Conservation (phyloP, 139 green algal genomes). For the Pseudopediastrum boryanum region DNA sequence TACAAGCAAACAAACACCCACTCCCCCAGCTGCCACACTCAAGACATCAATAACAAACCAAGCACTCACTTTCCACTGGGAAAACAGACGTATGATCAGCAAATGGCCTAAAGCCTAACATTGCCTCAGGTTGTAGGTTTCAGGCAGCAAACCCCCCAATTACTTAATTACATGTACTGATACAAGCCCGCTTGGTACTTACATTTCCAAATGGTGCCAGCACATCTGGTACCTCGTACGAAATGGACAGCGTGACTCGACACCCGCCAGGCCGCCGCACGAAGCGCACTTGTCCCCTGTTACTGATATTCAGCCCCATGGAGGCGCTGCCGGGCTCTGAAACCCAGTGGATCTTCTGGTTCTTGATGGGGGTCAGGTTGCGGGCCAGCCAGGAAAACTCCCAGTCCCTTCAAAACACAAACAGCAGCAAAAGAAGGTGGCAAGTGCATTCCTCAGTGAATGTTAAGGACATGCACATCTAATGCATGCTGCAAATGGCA, state of each 20-base stretch:
- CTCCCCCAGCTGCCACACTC: too few species aligned
- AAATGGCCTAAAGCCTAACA: too few species aligned
- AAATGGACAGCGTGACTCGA: constrained; percentile 85
- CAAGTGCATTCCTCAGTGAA: too few species aligned
- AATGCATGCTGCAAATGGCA: too few species aligned
- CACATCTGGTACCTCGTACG: constrained; percentile 82
- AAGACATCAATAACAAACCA: too few species aligned
- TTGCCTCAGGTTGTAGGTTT: too few species aligned
- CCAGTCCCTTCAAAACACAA: constrained; percentile 76
- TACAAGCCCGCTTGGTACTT: constrained; percentile 19
- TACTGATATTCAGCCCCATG: constrained; percentile 62
- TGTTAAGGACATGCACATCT: too few species aligned
- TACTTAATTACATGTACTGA: background rate
- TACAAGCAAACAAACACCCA: too few species aligned
- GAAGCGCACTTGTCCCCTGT: constrained; percentile 82
- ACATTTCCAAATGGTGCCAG: constrained; percentile 81
- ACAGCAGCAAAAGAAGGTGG: too few species aligned
- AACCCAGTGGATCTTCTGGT: constrained; percentile 89
- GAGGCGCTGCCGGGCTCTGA: constrained; percentile 73
- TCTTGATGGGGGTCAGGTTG: constrained; percentile 82
- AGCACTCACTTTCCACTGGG: too few species aligned
- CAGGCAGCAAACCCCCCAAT: too few species aligned
- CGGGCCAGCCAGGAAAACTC: constrained; percentile 87
- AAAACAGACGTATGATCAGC: too few species aligned
- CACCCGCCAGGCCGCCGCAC: constrained; percentile 49